phyloP scores from a whole-genome alignment of 371 early-diverging fungal genomes.

The Apophysomyces sp. region DNA sequence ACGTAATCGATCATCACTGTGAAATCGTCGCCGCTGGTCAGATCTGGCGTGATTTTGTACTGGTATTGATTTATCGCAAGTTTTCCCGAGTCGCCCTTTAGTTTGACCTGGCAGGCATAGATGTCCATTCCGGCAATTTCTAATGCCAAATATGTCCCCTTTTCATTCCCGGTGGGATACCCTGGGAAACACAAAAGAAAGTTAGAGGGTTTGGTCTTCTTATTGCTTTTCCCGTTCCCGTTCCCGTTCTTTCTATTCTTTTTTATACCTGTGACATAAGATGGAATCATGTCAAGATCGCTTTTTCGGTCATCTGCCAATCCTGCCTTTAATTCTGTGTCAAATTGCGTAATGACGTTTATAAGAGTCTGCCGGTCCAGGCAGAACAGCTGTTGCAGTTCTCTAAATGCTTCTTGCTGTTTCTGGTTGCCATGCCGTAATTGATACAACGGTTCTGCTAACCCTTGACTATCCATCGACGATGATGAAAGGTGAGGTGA shows the following conservation, averaged over 20 bases:
- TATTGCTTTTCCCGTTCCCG: background rate
- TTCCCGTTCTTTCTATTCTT: too few relatives aligned
- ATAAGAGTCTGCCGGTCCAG: slow-evolving; percentile 10
- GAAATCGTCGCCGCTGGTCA: slow-evolving; percentile 62
- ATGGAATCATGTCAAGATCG: background rate
- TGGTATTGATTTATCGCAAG: slow-evolving; percentile 56
- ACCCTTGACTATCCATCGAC: background rate
- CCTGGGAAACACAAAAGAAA: slow-evolving; percentile 15
- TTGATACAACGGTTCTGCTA: background rate
- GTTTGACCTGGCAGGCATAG: slow-evolving; percentile 48
- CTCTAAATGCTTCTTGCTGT: slow-evolving; percentile 25
- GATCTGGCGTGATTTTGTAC: slow-evolving; percentile 79
- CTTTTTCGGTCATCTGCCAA: slow-evolving; percentile 43
- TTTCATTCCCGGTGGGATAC: slow-evolving; percentile 81
- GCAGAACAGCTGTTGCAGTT: slow-evolving; percentile 31
- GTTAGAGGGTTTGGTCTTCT: background rate
- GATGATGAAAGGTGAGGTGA: background rate
- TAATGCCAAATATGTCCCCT: slow-evolving; percentile 86
- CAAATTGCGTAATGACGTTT: slow-evolving; percentile 31
- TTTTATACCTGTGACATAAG: slow-evolving; percentile 3
- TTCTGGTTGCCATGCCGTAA: slow-evolving; percentile 13
- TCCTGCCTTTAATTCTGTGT: slow-evolving; percentile 36
- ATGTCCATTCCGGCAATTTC: slow-evolving; percentile 85
- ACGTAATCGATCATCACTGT: slow-evolving; percentile 42
- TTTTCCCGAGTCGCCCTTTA: slow-evolving; percentile 48